These are phyloP conservation scores for Trichosporon sp. DNA, from an alignment of 1,284 basidiomycete genomes.

Conservation along the genomic window DNA sequence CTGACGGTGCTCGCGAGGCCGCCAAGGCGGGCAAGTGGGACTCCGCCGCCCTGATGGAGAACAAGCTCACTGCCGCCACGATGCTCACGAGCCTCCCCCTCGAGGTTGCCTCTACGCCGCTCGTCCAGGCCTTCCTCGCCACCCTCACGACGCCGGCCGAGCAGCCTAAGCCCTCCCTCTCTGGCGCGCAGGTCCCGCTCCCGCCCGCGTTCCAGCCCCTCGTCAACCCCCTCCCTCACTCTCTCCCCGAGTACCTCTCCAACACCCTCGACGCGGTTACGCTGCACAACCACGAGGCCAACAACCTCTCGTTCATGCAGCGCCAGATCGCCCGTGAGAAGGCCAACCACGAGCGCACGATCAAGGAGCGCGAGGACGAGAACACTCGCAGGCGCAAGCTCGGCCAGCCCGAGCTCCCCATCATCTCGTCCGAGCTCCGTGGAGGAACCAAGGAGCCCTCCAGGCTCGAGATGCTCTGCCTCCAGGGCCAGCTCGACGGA, in stretches of 20 bases:
- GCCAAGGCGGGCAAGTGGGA: constrained; percentile 87
- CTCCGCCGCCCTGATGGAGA: constrained; percentile 78
- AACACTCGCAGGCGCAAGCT: constrained; percentile 79
- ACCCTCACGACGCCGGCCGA: constrained; percentile 62
- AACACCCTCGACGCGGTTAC: constrained; percentile 83
- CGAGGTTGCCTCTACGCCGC: constrained; percentile 80
- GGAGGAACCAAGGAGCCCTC: constrained; percentile 90
- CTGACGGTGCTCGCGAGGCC: constrained; percentile 79
- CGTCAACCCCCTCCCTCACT: constrained; percentile 59
- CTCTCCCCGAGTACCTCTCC: constrained; percentile 63
- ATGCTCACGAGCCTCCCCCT: constrained; percentile 90
- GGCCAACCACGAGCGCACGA: constrained; percentile 74
- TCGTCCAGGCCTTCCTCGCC: constrained; percentile 82
- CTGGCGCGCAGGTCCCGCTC: constrained; percentile 52
- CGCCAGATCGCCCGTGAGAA: constrained; percentile 91
- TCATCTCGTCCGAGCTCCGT: constrained; percentile 77
- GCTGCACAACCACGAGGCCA: constrained; percentile 83
- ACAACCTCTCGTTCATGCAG: constrained; percentile 87
- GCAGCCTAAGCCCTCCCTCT: constrained; percentile 46
- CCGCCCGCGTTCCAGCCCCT: constrained; percentile 62
- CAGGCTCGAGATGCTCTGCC: constrained; percentile 82
- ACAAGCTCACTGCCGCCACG: constrained; percentile 84
- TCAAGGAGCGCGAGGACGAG: constrained; percentile 86
- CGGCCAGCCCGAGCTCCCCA: constrained; percentile 81
- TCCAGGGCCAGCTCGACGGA: constrained; percentile 84